Conservation (phyloP, 768 basidiomycete species). For the Chalciporus sphaerocephalus region DNA sequence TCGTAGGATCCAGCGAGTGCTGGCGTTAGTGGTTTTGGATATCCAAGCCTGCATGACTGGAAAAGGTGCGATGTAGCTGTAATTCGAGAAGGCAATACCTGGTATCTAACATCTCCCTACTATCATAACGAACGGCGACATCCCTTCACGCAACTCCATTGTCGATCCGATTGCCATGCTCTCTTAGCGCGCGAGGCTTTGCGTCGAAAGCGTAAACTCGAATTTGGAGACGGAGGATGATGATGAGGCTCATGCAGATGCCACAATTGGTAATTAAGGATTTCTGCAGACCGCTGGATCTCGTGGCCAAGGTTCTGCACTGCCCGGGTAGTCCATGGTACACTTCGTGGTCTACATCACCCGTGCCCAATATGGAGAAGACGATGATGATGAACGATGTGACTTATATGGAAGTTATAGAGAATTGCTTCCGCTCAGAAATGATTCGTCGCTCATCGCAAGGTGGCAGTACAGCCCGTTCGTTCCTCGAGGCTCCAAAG, state of each 20-base stretch:
- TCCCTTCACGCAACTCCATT: background rate
- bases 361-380: background rate
- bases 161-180: too few relatives aligned
- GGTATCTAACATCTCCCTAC: background rate
- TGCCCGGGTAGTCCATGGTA: background rate
- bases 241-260: too few relatives aligned
- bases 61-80: background rate
- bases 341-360: too few relatives aligned
- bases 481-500: too few relatives aligned
- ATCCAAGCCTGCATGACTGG: slow-evolving; percentile 5
- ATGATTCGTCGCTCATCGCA: too few relatives aligned
- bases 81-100: background rate
- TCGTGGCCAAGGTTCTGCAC: too few relatives aligned
- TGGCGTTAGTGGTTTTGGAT: background rate
- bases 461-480: too few relatives aligned
- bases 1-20: slow-evolving; percentile 1
- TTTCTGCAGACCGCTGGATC: too few relatives aligned
- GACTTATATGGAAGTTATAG: background rate
- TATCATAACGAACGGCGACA: background rate
- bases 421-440: too few relatives aligned
- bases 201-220: too few relatives aligned
- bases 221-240: too few relatives aligned
- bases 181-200: too few relatives aligned
- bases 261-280: background rate
- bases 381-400: background rate